These are phyloP conservation scores for Lasiodiplodia sp. DNA, from an alignment of 2,329 filamentous ascomycete genomes.

Conservation along the genomic window DNA sequence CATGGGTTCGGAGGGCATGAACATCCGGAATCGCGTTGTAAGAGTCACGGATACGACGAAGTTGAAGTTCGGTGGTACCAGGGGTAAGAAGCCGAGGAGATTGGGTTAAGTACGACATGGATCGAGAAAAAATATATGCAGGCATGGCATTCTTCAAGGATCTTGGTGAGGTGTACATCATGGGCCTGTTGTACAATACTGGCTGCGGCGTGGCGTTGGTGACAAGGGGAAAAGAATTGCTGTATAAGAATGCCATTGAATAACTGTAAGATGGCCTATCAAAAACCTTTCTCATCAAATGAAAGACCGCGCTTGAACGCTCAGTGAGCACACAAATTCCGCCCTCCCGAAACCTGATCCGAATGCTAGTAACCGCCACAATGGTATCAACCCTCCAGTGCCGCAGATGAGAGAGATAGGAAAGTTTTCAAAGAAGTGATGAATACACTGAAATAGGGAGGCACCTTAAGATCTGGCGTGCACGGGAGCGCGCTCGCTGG, in stretches of 20 bases:
- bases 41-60: conserved; percentile 86
- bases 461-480: conserved; percentile 11
- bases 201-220: not conserved
- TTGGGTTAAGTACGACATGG: conserved; percentile 61
- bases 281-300: conserved; percentile 3
- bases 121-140: not conserved
- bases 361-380: conserved; percentile 11
- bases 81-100: conserved; percentile 83
- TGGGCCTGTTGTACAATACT: conserved; percentile 19
- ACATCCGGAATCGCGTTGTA: conserved; percentile 76
- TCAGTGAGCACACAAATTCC: conserved; percentile 24
- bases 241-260: conserved; percentile 1
- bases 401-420: not conserved
- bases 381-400: conserved; percentile 22
- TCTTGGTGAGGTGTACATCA: not conserved
- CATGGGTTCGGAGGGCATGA: conserved; percentile 81
- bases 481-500: conserved; percentile 53
- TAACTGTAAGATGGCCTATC: conserved; percentile 11
- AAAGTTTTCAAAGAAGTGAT: not conserved
- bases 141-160: not conserved
- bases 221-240: not conserved
- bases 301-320: conserved; percentile 18
- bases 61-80: conserved; percentile 94
- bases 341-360: conserved; percentile 9
- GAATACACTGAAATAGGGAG: not conserved